Conservation (phyloP, 129 eudicot species). For the Centella asiatica region DNA sequence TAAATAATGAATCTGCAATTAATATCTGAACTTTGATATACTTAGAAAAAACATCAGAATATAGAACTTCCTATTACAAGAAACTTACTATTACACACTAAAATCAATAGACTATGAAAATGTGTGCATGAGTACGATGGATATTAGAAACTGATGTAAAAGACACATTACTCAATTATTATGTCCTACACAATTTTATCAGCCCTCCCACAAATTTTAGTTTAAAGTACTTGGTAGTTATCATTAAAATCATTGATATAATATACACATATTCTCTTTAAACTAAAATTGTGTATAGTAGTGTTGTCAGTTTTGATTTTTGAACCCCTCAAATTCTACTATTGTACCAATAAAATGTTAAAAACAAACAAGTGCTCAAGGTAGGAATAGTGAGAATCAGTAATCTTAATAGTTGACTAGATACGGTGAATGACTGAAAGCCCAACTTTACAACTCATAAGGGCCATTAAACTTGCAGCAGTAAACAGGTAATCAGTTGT, state of each 20-base stretch:
- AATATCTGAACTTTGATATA: slow-evolving; percentile 3
- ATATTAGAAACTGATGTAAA: no score
- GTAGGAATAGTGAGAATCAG: neutral
- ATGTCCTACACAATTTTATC: neutral
- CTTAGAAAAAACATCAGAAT: neutral
- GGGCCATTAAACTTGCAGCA: neutral
- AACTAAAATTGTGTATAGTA: no score
- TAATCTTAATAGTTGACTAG: neutral
- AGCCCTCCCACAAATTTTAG: neutral
- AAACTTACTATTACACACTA: neutral
- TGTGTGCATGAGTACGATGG: neutral
- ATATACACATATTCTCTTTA: no score
- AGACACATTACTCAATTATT: no score
- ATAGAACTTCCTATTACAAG: no score
- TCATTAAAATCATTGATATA: no score
- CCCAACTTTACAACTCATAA: neutral
- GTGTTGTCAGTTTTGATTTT: no score
- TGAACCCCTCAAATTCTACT: no score
- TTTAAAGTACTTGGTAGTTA: neutral
- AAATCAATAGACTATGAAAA: neutral
- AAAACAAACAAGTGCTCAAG: neutral
- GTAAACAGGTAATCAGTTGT: neutral
- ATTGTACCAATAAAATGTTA: no score
- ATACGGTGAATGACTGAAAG: neutral
- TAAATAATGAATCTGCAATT: slow-evolving; percentile 7